Base-by-base conservation (phyloP, 148 eudicot genomes). In the Nepenthes gracilis region DNA sequence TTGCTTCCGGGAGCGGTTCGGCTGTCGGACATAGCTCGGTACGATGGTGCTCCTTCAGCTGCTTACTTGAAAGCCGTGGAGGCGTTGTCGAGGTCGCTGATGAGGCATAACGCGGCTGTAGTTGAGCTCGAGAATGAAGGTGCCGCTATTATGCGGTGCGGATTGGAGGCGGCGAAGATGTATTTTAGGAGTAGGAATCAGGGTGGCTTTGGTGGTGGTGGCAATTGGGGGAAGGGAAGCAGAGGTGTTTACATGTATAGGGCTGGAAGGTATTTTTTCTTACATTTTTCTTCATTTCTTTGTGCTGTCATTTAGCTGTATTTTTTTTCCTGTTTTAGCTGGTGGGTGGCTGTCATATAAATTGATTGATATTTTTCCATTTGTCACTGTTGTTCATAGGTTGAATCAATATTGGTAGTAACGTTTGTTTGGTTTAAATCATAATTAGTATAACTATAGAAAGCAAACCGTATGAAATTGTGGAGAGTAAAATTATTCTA, bases 101-200 rank as follows among this genome's bases (percentile, higher is more conserved):
- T 60, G 79, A 74, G 86, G 71, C 68, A 79, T 61, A 90, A 90
- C 61, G 91, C 86, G 1, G 97, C 74, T 0, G 65, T 90, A 33
- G 70, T 90, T 43, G 90, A 86, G 77, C 82, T 90, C 9, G 88
- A 79, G 33, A 43, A 66, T 15, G 77, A 85, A 8, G 95, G 80
- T 59, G 77, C 85, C 14, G 86, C 95, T 33, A 33, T 86, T 58
- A 53, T 90, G 64, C 67, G 90, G 55, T 90, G 95, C 36, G 95
- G 91, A 3, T 70, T 90, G 67, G 95, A 86, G 66, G 64, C 88
- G 1, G 70, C 86, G 2, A 76, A 88, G 68, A 54, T 82, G 70
- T 86, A 69, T 62, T 90, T 86, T 63, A 77, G 85, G 68, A 77
- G 65, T 54, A 71, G 81, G 69, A 51, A 72, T 66, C 77, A 72